Evolutionary conservation across 441 rosid genomes (phyloP).

Genomic region (Populus hybrid): DNA sequence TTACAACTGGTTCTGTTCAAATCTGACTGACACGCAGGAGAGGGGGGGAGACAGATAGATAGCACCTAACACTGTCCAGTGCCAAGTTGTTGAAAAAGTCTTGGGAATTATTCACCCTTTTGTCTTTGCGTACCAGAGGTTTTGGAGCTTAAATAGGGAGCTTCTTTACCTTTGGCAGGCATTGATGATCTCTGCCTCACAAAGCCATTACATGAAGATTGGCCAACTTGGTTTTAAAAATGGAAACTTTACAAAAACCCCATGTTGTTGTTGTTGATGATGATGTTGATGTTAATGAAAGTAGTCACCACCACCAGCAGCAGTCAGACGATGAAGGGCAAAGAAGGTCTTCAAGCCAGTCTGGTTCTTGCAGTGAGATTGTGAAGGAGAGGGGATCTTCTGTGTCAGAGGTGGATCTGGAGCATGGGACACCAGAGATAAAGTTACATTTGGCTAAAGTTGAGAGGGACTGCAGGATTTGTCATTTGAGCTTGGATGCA

Average conservation of each 20-base stretch:
- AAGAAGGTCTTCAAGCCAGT: conserved; percentile 23
- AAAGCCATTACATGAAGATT: conserved; percentile 45
- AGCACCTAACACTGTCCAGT: conserved; percentile 15
- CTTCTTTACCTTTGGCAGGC: conserved; percentile 22
- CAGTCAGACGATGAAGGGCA: conserved; percentile 28
- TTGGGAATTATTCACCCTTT: conserved; percentile 5
- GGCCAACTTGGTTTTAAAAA: conserved; percentile 32
- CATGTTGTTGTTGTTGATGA: conserved; percentile 29
- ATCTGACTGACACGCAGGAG: conserved; percentile 19
- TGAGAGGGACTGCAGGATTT: conserved; percentile 85
- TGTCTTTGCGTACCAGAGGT: conserved; percentile 3
- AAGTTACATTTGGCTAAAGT: conserved; percentile 48
- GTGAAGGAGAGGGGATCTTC: conserved; percentile 48
- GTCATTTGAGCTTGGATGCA: conserved; percentile 76
- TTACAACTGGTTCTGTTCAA: conserved; percentile 16
- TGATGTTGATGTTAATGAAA: conserved; percentile 20
- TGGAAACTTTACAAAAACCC: conserved; percentile 48
- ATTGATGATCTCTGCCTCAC: conserved; percentile 27
- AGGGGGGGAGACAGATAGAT: conserved; percentile 8
- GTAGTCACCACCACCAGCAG: conserved; percentile 16
- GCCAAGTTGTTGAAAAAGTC: neutral
- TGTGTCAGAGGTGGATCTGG: conserved; percentile 46
- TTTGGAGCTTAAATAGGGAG: conserved; percentile 5
- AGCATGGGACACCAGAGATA: conserved; percentile 35
- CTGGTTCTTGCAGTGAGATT: conserved; percentile 33